phyloP scores from a whole-genome alignment of 179 eudicot genomes.

The Beta macrorhiza region DNA sequence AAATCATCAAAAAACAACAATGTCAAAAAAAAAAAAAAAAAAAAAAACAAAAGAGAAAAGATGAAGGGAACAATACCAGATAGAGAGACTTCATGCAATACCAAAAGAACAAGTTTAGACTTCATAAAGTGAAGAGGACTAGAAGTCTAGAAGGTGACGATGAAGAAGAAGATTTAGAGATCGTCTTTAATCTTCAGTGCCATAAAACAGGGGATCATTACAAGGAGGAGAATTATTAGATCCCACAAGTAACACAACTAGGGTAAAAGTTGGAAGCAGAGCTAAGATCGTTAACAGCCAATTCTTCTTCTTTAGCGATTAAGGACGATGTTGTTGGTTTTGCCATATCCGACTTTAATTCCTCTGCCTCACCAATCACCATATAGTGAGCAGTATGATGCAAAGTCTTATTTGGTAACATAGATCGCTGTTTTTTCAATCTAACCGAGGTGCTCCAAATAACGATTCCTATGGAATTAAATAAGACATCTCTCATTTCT shows the following conservation, averaged over 20 bases:
- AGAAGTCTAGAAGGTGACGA: slow-evolving; percentile 1
- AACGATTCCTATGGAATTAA: no score
- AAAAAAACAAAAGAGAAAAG: neutral
- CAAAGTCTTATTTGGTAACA: no score
- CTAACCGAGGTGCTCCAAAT: no score
- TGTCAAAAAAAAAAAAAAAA: neutral
- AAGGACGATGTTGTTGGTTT: slow-evolving; percentile 28
- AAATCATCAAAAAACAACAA: neutral
- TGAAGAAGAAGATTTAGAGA: slow-evolving; percentile 3
- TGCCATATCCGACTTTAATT: slow-evolving; percentile 25
- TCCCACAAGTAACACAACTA: slow-evolving; percentile 38
- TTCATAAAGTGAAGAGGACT: slow-evolving; percentile 89
- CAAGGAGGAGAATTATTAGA: slow-evolving; percentile 32
- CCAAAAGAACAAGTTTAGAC: slow-evolving; percentile 85
- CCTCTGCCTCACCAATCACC: no score
- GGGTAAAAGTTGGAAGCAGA: slow-evolving; percentile 42
- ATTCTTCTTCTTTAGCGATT: slow-evolving; percentile 35
- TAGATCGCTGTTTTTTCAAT: no score
- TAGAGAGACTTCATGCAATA: slow-evolving; percentile 93
- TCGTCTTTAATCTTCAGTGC: slow-evolving; percentile 16
- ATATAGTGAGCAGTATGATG: no score
- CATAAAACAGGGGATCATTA: slow-evolving; percentile 18
- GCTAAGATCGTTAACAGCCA: slow-evolving; percentile 38
- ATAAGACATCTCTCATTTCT: no score
- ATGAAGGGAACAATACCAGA: slow-evolving; percentile 49